Base-by-base conservation (phyloP, 2,329 filamentous ascomycete genomes). In the Trichophyton mentagrophytes region DNA sequence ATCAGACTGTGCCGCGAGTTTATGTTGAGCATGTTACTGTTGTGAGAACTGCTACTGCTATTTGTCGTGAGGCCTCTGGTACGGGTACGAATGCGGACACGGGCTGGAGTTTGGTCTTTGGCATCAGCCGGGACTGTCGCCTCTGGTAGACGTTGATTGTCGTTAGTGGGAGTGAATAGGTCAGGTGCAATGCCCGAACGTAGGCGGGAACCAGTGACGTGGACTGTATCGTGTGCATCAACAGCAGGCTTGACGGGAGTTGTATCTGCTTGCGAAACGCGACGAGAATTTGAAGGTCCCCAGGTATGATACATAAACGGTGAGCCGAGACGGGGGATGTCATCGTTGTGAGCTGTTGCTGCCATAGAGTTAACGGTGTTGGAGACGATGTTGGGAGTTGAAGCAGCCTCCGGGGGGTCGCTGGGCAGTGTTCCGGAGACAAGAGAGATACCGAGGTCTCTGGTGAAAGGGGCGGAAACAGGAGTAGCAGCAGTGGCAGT, bases 21-120 rank as follows among this genome's bases (percentile, higher is more conserved):
- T n/a, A 63, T 76, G 25, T 53, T 53, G 22, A 53, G 49, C 49
- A 33, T 53, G 15, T 33, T n/a, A 77, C 57, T 60, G 62, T 20
- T 44, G 40, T n/a, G 15, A 17, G 15, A n/a, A 17, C 7, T n/a
- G 40, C 40, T 8, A 44, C 82, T 78, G 59, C 82, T 80, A 57
- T 82, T 80, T 25, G 82, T 76, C 55, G 82, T 85, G 66, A 83
- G 84, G 60, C 83, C 83, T 49, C 84, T 80, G 65, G 79, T 83
- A 46, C 83, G 79, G 38, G 83, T 78, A 27, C 84, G 80, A 9
- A 84, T 78, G 33, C 82, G 79, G 60, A 80, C 79, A 22, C n/a
- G 57, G 25, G 30, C 38, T 15, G 42, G 22, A 30, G 33, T 59
- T 15, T 47, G 17, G 7, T 59, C 42, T 33, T 47, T 47, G n/a